Evolutionary conservation across 2,329 filamentous ascomycete species (phyloP), one percentile per base, ranked within the genome.

Genomic region (Ophiostoma himal-ulmi): DNA sequence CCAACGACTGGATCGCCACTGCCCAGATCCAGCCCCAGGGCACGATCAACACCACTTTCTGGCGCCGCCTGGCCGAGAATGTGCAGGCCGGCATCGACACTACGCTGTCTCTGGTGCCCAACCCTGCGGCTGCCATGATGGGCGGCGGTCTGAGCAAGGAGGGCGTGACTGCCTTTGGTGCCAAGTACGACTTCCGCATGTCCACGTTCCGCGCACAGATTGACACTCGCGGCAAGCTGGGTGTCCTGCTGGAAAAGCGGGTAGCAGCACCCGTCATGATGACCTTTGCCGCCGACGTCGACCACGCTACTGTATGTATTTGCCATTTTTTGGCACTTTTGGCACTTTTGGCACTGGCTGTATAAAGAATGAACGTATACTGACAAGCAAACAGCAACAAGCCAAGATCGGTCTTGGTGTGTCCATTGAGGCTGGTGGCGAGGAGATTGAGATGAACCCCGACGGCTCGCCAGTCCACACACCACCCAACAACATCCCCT

Each of bases 101-200:
- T 85, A 96, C 93, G 80, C 86, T 99, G 72, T 91, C 94, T 74
- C 90, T 97, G 75, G 88, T 88, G 41, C 84, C 87, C 37, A 84
- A 87, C 70, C 66, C 39, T 2, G 67, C 69, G 1, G 82, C 83
- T 69, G 87, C 86, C 69, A 86, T 88, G 73, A 82, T 92, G 81
- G 93, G 95, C 88, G 93, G 92, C 77, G 88, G 88, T 66, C 79
- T 89, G 69, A 87, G 89, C 80, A 94, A 93, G 81, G 94, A 99
- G 80, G 95, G 95, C 70, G 86, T 92, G 73, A 94, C 96, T 69
- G 93, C 94, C 70, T 86, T 98, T 76, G 95, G 94, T 77, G 92
- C 93, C 79, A 99, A 99, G 83, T 99, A 99, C 82, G 94, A 97
- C 80, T 99, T 99, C 88, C 88, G 92, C 78, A 92, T 93, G 83